These are phyloP conservation scores for Emericellopsis cladophorae DNA, from an alignment of 2,329 filamentous ascomycete genomes.

Conservation along the genomic window DNA sequence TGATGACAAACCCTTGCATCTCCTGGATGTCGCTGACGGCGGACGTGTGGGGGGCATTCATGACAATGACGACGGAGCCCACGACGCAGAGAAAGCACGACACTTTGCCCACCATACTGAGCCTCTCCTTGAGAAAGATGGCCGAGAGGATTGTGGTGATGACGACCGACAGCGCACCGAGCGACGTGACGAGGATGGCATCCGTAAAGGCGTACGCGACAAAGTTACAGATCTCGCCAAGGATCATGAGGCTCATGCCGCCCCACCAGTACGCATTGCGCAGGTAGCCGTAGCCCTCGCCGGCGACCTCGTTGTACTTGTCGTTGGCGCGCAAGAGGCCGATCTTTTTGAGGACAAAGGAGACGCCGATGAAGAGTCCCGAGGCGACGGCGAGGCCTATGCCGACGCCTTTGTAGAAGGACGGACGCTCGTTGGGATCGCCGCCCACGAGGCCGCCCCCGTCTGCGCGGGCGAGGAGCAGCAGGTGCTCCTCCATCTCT, in stretches of 20 bases:
- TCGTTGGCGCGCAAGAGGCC: constrained; percentile 85
- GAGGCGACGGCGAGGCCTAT: constrained; percentile 77
- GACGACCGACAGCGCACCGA: constrained; percentile 85
- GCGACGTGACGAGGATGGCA: constrained; percentile 84
- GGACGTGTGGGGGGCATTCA: constrained; percentile 81
- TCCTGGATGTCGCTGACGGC: constrained; percentile 81
- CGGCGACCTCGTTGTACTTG: constrained; percentile 92
- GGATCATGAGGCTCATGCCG: constrained; percentile 93
- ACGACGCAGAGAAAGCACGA: constrained; percentile 93
- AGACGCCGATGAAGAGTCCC: constrained; percentile 84
- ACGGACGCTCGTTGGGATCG: constrained; percentile 21
- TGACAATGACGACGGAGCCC: constrained; percentile 82
- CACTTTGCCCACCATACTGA: constrained; percentile 93
- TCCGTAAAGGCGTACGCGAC: constrained; percentile 95
- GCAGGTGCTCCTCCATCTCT: constrained; percentile 1
- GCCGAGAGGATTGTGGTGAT: constrained; percentile 83
- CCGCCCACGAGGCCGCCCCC: constrained; percentile 1
- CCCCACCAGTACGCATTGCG: constrained; percentile 93
- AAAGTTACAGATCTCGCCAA: constrained; percentile 95
- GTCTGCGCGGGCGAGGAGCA: constrained; percentile 1
- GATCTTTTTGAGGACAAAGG: constrained; percentile 91
- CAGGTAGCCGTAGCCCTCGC: constrained; percentile 93
- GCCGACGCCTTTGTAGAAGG: constrained; percentile 71
- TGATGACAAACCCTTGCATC: constrained; percentile 78
- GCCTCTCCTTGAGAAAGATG: constrained; percentile 87